These are phyloP conservation scores for Begonia masoniana DNA, from an alignment of 306 rosid genomes.

Conservation along the genomic window DNA sequence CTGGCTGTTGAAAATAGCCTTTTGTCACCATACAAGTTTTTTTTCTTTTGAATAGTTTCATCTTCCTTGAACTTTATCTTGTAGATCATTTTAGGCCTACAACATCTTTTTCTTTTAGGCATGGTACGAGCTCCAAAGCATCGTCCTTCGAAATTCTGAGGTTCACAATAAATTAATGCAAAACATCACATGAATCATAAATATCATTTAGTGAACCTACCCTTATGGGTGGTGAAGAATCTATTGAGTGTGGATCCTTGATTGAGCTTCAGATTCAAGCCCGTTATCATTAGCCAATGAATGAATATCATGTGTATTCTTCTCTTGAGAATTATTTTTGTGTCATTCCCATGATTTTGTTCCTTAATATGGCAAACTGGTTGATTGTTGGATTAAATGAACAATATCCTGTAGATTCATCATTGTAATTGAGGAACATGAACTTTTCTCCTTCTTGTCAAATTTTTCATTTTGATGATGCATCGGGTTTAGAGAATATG, in stretches of 20 bases:
- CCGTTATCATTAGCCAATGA: too few species aligned
- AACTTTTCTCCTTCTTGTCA: background rate
- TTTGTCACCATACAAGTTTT: background rate
- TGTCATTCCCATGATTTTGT: background rate
- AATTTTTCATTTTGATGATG: background rate
- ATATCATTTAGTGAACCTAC: too few species aligned
- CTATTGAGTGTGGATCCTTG: too few species aligned
- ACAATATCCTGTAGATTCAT: background rate
- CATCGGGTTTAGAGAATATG: background rate
- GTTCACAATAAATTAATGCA: background rate
- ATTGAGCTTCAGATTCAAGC: too few species aligned
- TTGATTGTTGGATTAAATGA: background rate
- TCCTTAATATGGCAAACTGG: too few species aligned
- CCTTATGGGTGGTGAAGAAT: background rate
- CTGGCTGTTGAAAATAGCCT: background rate
- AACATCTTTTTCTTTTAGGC: background rate
- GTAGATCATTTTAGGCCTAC: background rate
- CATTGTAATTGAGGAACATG: background rate
- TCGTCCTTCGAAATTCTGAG: background rate
- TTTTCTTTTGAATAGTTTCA: background rate
- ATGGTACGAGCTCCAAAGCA: background rate
- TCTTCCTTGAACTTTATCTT: background rate
- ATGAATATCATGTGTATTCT: too few species aligned
- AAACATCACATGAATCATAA: background rate
- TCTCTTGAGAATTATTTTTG: too few species aligned